Percentiles rank a stretch among this genome's conserved stretches.
phyloP scores from a whole-genome alignment of 139 green algal species.

The Coelastrella sp. region DNA sequence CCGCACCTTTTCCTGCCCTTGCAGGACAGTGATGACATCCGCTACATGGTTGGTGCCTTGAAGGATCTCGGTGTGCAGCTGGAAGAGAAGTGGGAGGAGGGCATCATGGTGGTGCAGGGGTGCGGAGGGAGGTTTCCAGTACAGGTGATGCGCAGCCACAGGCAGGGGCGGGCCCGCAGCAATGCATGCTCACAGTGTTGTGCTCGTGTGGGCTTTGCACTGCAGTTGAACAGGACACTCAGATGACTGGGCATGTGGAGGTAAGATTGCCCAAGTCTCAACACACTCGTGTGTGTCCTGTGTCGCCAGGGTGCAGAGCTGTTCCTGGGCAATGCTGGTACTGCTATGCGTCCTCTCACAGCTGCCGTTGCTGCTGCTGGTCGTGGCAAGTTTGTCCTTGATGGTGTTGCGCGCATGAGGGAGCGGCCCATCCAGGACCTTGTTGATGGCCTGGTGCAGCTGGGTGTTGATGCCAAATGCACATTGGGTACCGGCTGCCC shows the following conservation, averaged over 20 bases:
- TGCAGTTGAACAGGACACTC: not conserved
- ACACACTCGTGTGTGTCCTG: not conserved
- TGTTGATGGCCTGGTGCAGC: constrained; percentile 92
- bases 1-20: not conserved
- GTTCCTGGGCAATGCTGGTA: constrained; percentile 98
- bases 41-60: constrained; percentile 94
- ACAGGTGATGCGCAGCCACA: constrained; percentile 20
- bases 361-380: constrained; percentile 96
- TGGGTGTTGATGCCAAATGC: constrained; percentile 94
- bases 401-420: constrained; percentile 92
- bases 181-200: not conserved
- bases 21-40: constrained; percentile 95
- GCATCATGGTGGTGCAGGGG: constrained; percentile 78
- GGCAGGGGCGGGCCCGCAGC: too few relatives aligned
- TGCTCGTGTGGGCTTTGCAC: not conserved
- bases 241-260: not conserved
- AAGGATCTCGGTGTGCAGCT: constrained; percentile 90
- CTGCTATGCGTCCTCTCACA: constrained; percentile 97
- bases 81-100: constrained; percentile 82
- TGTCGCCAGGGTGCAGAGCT: constrained; percentile 67
- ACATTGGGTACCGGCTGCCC: constrained; percentile 96
- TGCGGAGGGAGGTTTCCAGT: constrained; percentile 89
- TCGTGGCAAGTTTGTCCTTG: constrained; percentile 88
- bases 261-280: not conserved
- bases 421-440: constrained; percentile 95